Conservation (phyloP, 1,284 basidiomycete species). For the Rhodotorula mucilaginosa region DNA sequence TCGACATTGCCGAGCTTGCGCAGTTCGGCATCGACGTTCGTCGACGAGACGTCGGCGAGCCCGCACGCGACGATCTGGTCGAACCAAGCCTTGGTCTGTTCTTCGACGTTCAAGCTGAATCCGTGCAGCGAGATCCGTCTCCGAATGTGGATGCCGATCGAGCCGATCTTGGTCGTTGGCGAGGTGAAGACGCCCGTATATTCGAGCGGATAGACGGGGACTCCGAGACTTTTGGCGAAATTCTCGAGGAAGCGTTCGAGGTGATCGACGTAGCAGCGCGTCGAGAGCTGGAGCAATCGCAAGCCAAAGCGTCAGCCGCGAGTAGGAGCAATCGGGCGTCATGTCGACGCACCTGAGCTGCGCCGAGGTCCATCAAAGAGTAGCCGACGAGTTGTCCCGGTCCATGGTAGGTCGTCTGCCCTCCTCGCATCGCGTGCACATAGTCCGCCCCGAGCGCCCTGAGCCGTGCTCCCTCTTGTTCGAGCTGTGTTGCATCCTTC, state of each 20-base stretch:
- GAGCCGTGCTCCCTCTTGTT: slow-evolving; percentile 63
- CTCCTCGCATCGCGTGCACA: slow-evolving; percentile 76
- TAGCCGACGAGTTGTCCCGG: slow-evolving; percentile 97
- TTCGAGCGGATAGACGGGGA: slow-evolving; percentile 59
- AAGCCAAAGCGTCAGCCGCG: background rate
- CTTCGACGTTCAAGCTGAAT: slow-evolving; percentile 87
- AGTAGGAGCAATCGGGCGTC: too few relatives aligned
- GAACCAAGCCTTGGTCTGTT: slow-evolving; percentile 79
- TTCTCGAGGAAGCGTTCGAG: slow-evolving; percentile 50
- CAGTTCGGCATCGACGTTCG: slow-evolving; percentile 27
- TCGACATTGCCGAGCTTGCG: slow-evolving; percentile 2
- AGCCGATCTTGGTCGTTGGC: slow-evolving; percentile 72
- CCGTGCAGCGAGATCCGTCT: slow-evolving; percentile 93
- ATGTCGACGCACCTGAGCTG: slow-evolving; percentile 55
- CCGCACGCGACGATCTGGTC: slow-evolving; percentile 87
- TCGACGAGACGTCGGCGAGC: slow-evolving; percentile 64
- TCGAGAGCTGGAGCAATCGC: slow-evolving; percentile 47
- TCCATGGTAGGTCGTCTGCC: slow-evolving; percentile 94
- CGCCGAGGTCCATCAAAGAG: slow-evolving; percentile 77
- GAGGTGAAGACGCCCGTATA: slow-evolving; percentile 76
- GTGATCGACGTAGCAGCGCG: slow-evolving; percentile 54
- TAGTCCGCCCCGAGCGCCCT: slow-evolving; percentile 81
- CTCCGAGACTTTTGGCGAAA: slow-evolving; percentile 47
- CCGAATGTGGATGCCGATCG: slow-evolving; percentile 93
- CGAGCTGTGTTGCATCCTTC: slow-evolving; percentile 59